Base-by-base conservation (phyloP, 2,329 filamentous ascomycete genomes). In the Curvularia verruculosa region DNA sequence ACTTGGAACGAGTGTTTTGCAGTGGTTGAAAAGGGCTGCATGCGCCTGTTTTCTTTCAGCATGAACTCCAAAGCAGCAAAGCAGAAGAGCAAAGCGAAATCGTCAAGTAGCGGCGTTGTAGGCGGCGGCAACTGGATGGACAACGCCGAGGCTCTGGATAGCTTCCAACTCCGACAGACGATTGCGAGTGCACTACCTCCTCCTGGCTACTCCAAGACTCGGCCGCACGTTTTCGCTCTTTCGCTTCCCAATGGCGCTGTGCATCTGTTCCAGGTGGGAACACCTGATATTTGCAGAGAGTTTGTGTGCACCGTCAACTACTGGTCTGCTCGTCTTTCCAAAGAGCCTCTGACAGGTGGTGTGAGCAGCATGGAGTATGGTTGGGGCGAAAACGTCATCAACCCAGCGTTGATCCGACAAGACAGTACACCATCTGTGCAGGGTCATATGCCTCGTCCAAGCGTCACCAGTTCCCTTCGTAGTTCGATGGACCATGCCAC, bases 81-180 rank as follows among this genome's bases (percentile, higher is more conserved):
- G 31, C 84, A 87, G 65, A 92, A 91, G 75, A 82, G 78, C 60
- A 87, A 85, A 61, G 81, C 76, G 70, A 81, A 83, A 49, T 74
- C 78, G 36, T 79, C 81, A 21, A 83, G 84, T 9, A 87, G 86
- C 12, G 85, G 88, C 26, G 84, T 90, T 6, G 95, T 98, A 2
- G 95, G 95, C 64, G 95, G 95, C 59, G 95, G 95, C 23, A 98
- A 99, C 75, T 99, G 95, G 95, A 94, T 94, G 75, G 93, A 97
- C 66, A 98, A 96, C 72, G 95, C 95, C 5, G 92, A 96, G 63
- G 91, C 88, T 63, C 82, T 97, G 9, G 93, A 91, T 67, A 89
- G 89, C 19, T 98, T 97, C 75, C 87, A 90, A 41, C 85, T 99
- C 7, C 87, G 93, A 19, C 93, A 98, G 75, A 96, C 93, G 0